phyloP scores from a whole-genome alignment of 768 basidiomycete species.

The Filobasidium wieringae region DNA sequence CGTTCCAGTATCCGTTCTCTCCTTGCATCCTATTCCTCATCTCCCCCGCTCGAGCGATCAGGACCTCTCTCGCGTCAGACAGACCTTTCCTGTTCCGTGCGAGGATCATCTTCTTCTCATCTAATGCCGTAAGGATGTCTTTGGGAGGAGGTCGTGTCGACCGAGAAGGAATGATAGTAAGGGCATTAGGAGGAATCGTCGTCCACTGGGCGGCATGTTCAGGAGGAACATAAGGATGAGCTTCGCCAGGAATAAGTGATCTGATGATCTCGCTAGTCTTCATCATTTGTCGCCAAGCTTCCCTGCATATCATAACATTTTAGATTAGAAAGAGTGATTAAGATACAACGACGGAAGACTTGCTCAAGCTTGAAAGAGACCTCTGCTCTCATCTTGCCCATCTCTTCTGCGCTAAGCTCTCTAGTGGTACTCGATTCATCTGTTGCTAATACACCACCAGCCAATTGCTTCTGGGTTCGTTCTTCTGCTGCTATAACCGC shows the following conservation, averaged over 20 bases:
- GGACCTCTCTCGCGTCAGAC: neutral
- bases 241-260: conserved; percentile 1
- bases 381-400: conserved; percentile 9
- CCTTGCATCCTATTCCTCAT: neutral
- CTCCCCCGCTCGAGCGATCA: neutral
- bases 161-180: neutral
- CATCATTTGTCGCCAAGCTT: conserved; percentile 12
- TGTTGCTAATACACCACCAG: neutral
- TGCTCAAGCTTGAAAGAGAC: neutral
- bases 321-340: neutral
- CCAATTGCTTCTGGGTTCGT: neutral
- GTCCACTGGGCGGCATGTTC: neutral
- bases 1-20: neutral
- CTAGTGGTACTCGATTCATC: neutral
- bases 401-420: conserved; percentile 9
- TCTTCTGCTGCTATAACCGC: neutral
- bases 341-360: neutral
- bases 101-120: neutral
- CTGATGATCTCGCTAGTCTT: conserved; percentile 9
- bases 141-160: neutral
- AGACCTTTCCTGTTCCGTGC: neutral
- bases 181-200: conserved; percentile 5
- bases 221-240: conserved; percentile 4
- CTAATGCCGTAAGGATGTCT: neutral
- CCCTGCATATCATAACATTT: neutral